These are phyloP conservation scores for Saprolegnia diclina DNA, from an alignment of 352 stramenopile genomes.

Conservation along the genomic window DNA sequence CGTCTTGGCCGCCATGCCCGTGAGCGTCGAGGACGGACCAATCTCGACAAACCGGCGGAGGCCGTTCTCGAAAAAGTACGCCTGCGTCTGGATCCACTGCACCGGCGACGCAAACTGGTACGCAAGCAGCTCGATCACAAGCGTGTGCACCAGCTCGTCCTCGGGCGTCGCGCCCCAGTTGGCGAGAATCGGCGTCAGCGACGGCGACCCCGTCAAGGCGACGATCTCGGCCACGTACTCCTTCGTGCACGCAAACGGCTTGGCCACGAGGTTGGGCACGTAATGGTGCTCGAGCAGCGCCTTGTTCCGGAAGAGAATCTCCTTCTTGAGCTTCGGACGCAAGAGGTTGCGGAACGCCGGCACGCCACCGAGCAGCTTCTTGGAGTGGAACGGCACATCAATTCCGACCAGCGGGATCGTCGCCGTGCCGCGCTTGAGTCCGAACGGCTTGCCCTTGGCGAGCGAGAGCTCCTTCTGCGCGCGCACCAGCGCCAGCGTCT, in stretches of 20 bases:
- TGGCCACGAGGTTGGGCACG: constrained; percentile 81
- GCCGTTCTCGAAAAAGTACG: constrained; percentile 56
- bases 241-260: constrained; percentile 68
- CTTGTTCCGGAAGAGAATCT: constrained; percentile 62
- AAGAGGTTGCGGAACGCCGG: constrained; percentile 71
- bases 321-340: constrained; percentile 58
- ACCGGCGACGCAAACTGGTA: constrained; percentile 87
- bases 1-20: constrained; percentile 78
- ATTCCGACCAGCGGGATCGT: constrained; percentile 85
- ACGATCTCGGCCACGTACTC: constrained; percentile 74
- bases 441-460: constrained; percentile 51
- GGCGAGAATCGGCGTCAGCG: constrained; percentile 55
- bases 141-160: constrained; percentile 61
- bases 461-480: constrained; percentile 55
- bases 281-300: constrained; percentile 69
- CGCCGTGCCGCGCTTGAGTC: constrained; percentile 52
- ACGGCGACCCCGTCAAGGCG: constrained; percentile 63
- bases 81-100: constrained; percentile 86
- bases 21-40: constrained; percentile 69
- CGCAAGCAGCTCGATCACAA: constrained; percentile 80
- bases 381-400: constrained; percentile 87
- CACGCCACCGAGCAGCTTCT: constrained; percentile 74
- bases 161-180: constrained; percentile 63
- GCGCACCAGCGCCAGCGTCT: constrained; percentile 49
- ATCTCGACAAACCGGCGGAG: constrained; percentile 80